phyloP scores from a whole-genome alignment of 352 stramenopile genomes.

The Globisporangium viniferum region DNA sequence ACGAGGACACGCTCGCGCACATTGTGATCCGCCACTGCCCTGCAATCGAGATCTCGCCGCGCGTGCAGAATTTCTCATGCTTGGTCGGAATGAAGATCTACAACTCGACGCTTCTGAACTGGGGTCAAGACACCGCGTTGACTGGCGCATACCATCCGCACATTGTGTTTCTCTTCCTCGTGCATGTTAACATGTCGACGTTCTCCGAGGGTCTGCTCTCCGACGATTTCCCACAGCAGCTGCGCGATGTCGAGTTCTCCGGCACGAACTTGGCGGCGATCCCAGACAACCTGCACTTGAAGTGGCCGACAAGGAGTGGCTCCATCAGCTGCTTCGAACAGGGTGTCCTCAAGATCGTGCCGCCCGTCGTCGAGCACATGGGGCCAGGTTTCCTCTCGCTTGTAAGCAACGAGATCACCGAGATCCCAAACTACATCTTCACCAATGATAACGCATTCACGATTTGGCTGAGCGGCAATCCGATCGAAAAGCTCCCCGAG shows the following conservation, averaged over 20 bases:
- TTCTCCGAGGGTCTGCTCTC: slow-evolving; percentile 35
- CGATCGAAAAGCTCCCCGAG: slow-evolving; percentile 20
- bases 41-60: slow-evolving; percentile 24
- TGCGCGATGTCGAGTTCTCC: slow-evolving; percentile 40
- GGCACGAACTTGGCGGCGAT: slow-evolving; percentile 33
- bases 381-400: slow-evolving; percentile 24
- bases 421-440: slow-evolving; percentile 12
- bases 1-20: slow-evolving; percentile 19
- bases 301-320: slow-evolving; percentile 15
- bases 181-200: slow-evolving; percentile 34
- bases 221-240: slow-evolving; percentile 23
- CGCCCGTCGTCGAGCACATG: slow-evolving; percentile 17
- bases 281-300: slow-evolving; percentile 29
- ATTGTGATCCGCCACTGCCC: slow-evolving; percentile 42
- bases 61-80: slow-evolving; percentile 25
- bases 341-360: slow-evolving; percentile 16
- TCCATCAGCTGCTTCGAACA: slow-evolving; percentile 21
- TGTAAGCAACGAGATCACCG: slow-evolving; percentile 18
- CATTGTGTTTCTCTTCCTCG: slow-evolving; percentile 28
- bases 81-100: slow-evolving; percentile 39
- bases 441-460: slow-evolving; percentile 13
- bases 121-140: slow-evolving; percentile 25
- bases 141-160: slow-evolving; percentile 21
- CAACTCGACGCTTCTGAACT: slow-evolving; percentile 37
- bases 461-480: slow-evolving; percentile 20